Evolutionary conservation across 2,329 filamentous ascomycete genomes (phyloP).

Genomic region (Beauveria bassiana): DNA sequence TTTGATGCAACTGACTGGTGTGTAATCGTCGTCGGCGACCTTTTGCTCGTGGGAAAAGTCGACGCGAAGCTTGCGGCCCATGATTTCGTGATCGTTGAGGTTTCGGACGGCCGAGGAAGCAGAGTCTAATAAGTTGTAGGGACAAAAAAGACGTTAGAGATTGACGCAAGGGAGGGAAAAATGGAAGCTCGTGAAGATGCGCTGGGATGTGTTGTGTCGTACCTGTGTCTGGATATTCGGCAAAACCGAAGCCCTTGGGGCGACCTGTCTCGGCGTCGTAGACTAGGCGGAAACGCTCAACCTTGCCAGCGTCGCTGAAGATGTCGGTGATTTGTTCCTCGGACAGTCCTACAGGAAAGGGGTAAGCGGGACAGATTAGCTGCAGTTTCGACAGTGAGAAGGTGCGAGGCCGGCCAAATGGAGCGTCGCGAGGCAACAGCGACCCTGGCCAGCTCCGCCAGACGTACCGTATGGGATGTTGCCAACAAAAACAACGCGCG

Average conservation of each 20-base stretch:
- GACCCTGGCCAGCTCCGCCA: neutral
- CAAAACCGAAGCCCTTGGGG: slow-evolving; percentile 94
- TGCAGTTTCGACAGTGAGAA: too few relatives aligned
- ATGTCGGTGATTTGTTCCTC: slow-evolving; percentile 96
- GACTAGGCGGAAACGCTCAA: slow-evolving; percentile 85
- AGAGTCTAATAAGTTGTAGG: slow-evolving; percentile 42
- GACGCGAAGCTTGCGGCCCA: slow-evolving; percentile 87
- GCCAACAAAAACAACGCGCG: slow-evolving; percentile 75
- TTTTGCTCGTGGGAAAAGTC: slow-evolving; percentile 94
- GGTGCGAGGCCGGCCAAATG: too few relatives aligned
- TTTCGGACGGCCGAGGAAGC: slow-evolving; percentile 93
- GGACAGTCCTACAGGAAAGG: slow-evolving; percentile 60
- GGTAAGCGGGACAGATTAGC: too few relatives aligned
- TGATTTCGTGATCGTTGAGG: slow-evolving; percentile 89
- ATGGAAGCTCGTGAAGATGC: neutral
- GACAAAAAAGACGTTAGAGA: neutral
- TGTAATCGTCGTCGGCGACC: slow-evolving; percentile 54
- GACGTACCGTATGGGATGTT: slow-evolving; percentile 72
- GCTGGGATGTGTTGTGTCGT: slow-evolving; percentile 18
- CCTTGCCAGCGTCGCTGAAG: slow-evolving; percentile 81
- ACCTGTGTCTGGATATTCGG: slow-evolving; percentile 90
- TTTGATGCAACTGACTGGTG: slow-evolving; percentile 15
- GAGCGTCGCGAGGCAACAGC: neutral
- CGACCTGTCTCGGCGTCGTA: slow-evolving; percentile 93
- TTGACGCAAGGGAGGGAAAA: neutral